Base-by-base conservation (phyloP, 2,329 filamentous ascomycete species). In the Diplodia seriata region DNA sequence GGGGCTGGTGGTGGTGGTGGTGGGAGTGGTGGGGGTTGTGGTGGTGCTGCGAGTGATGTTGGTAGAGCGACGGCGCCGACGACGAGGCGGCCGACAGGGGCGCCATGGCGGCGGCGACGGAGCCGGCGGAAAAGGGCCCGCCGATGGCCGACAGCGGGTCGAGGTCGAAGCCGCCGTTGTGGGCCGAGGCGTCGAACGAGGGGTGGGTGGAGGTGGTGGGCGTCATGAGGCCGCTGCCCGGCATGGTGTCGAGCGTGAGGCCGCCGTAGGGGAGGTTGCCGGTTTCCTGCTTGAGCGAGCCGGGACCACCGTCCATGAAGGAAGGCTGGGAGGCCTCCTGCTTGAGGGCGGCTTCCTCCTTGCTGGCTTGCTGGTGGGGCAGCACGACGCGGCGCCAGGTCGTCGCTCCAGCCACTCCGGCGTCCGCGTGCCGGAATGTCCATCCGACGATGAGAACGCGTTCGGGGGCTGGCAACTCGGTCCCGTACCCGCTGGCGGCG, bases 361-460 rank as follows among this genome's bases (percentile, higher is more conserved):
- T 68, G 53, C 11, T 7, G 15, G 59, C 38, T 18, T 63, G 59
- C 53, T 51, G 66, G 15, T 54, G 57, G 18, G 71, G 71, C 33
- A 77, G 76, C 12, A 71, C 71, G 14, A 76, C 73, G 4, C 76
- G 73, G 8, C 78, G 74, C 78, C 78, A 80, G 1, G 71, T 76
- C 69, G 77, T 77, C 15, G 71, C 72, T 1, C 77, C 76, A 5
- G 70, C 68, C 55, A 76, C 74, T 4, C 74, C 70, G 33, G 66
- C 72, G 15, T 69, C 68, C 0, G 75, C 76, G 50, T 79, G 77
- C 14, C 71, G 71, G 70, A 81, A 80, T 1, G 77, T 74, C 77
- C 78, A 80, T 3, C 78, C 74, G n/a, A 81, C 74, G 0, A 77
- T 76, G 20, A 79, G 70, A 2, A 80, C 68, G 15, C 76, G 73